Evolutionary conservation across 352 stramenopile species (phyloP).

Genomic region (Hyphochytrium catenoides): DNA sequence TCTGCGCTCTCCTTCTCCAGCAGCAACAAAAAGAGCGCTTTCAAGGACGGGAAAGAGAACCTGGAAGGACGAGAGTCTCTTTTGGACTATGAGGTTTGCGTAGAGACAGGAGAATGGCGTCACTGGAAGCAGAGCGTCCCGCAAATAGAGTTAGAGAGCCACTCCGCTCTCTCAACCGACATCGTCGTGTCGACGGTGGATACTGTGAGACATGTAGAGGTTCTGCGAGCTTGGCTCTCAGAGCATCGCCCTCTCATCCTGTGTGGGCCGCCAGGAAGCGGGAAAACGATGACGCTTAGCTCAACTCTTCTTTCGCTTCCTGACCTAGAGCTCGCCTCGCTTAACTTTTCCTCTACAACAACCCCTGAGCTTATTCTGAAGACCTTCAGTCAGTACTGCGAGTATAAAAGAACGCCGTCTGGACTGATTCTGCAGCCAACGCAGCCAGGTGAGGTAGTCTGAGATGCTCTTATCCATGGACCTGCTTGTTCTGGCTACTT

Average conservation of each 20-base stretch:
- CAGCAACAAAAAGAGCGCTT: too few relatives aligned
- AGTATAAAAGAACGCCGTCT: conserved; percentile 88
- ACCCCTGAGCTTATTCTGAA: conserved; percentile 96
- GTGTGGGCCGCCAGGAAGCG: conserved; percentile 90
- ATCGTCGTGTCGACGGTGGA: conserved; percentile 99
- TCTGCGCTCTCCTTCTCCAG: conserved; percentile 18
- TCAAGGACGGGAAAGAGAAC: too few relatives aligned
- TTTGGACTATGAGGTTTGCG: conserved; percentile 86
- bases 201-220: conserved; percentile 92
- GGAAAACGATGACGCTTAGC: conserved; percentile 99
- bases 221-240: conserved; percentile 88
- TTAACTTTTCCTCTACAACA: conserved; percentile 98
- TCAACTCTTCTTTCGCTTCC: conserved; percentile 90
- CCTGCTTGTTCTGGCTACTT: too few relatives aligned
- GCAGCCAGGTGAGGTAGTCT: conserved; percentile 40
- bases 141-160: conserved; percentile 90
- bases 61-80: too few relatives aligned
- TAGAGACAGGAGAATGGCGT: conserved; percentile 89
- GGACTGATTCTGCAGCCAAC: conserved; percentile 85
- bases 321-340: conserved; percentile 88
- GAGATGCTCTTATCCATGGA: too few relatives aligned
- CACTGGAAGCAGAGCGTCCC: conserved; percentile 87
- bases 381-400: conserved; percentile 95
- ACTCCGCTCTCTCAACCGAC: conserved; percentile 83
- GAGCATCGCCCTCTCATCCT: conserved; percentile 89